Evolutionary conservation across 2,329 filamentous ascomycete species (phyloP).

Genomic region (Colletotrichum sp.): DNA sequence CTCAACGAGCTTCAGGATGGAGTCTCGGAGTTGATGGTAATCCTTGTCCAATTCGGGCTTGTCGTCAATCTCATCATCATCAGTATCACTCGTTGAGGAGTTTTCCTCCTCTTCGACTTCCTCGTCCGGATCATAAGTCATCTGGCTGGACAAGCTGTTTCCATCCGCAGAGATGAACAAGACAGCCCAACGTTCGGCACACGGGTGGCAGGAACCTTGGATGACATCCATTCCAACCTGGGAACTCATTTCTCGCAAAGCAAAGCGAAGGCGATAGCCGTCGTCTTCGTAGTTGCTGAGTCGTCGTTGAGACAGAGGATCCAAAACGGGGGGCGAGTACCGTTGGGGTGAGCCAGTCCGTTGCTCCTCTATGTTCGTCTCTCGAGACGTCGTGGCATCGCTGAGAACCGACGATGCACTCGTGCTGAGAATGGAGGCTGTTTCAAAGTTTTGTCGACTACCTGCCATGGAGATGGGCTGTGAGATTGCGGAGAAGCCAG

Average conservation of each 20-base stretch:
- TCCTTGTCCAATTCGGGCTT: constrained; percentile 74
- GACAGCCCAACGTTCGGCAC: constrained; percentile 82
- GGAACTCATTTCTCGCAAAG: constrained; percentile 74
- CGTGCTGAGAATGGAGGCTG: constrained; percentile 73
- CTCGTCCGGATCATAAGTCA: constrained; percentile 74
- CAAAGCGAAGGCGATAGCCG: constrained; percentile 67
- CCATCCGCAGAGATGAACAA: constrained; percentile 80
- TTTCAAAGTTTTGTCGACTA: constrained; percentile 64
- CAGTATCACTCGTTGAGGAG: constrained; percentile 63
- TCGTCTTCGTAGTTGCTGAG: constrained; percentile 65
- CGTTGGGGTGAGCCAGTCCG: constrained; percentile 53
- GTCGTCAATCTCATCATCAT: constrained; percentile 67
- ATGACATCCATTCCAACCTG: constrained; percentile 67
- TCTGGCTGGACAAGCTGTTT: constrained; percentile 69
- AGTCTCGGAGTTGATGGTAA: constrained; percentile 80
- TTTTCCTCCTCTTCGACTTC: constrained; percentile 68
- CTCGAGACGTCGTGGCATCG: constrained; percentile 69
- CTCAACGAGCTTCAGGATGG: constrained; percentile 79
- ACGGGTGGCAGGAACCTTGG: constrained; percentile 76
- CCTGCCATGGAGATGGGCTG: constrained; percentile 69
- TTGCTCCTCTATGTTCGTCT: constrained; percentile 65
- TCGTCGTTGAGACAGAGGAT: constrained; percentile 46
- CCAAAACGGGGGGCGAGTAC: constrained; percentile 58
- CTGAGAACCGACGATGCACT: constrained; percentile 76
- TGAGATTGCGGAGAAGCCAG: constrained; percentile 70